phyloP scores from a whole-genome alignment of 306 rosid genomes.

The Ormosia emarginata region DNA sequence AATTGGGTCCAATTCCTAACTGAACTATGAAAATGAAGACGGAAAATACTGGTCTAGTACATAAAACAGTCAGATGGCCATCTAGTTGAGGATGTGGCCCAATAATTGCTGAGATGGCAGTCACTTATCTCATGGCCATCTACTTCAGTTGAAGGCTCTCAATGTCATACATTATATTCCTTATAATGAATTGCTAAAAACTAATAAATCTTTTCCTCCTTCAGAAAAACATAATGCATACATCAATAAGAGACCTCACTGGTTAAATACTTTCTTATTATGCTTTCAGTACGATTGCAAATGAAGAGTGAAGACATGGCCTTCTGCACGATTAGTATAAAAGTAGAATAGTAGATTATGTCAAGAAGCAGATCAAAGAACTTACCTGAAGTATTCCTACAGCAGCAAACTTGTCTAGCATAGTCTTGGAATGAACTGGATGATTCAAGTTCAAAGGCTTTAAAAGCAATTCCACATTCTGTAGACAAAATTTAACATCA shows the following conservation, averaged over 20 bases:
- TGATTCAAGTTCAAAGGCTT: slow-evolving; percentile 49
- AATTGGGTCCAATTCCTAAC: not conserved
- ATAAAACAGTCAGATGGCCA: not conserved
- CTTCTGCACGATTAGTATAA: not conserved
- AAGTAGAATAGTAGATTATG: not conserved
- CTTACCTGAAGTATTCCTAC: slow-evolving; percentile 89
- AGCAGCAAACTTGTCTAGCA: slow-evolving; percentile 87
- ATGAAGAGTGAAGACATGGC: not conserved
- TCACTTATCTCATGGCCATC: not conserved
- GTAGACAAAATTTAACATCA: slow-evolving; percentile 7
- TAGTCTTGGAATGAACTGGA: slow-evolving; percentile 52
- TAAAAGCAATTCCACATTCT: slow-evolving; percentile 65
- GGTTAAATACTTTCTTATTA: not conserved
- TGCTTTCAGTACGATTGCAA: not conserved
- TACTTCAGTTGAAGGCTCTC: not conserved
- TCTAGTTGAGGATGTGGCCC: not conserved
- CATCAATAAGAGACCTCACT: not conserved
- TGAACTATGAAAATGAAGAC: not conserved
- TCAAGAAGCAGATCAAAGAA: slow-evolving; percentile 7
- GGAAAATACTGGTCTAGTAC: not conserved
- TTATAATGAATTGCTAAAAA: not conserved
- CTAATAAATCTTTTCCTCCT: not conserved
- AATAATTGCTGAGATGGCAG: not conserved
- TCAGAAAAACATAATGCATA: not conserved
- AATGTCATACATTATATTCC: not conserved